Evolutionary conservation across 2,329 filamentous ascomycete genomes (phyloP).

Genomic region (Curvularia sp.): DNA sequence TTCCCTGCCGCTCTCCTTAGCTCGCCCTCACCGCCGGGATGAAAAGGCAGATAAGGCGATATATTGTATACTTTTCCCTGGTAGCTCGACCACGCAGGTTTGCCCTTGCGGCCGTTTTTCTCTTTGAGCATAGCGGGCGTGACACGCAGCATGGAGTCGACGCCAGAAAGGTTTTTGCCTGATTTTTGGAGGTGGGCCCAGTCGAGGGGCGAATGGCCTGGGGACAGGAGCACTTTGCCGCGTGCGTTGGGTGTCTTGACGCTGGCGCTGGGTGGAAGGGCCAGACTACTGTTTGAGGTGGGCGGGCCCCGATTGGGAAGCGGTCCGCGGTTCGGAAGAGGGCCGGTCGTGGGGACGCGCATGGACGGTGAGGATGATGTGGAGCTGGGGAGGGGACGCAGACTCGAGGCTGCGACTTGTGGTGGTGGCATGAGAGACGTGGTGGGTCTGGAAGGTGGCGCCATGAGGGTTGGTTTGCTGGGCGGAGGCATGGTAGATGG

Average conservation of each 20-base stretch:
- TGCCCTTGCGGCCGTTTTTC: conserved; percentile 82
- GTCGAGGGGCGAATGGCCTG: conserved; percentile 92
- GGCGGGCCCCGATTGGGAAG: conserved; percentile 52
- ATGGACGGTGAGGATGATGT: conserved; percentile 37
- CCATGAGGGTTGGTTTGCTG: conserved; percentile 37
- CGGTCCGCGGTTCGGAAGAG: conserved; percentile 56
- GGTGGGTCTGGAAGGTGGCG: conserved; percentile 44
- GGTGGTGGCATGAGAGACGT: conserved; percentile 47
- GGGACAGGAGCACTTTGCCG: conserved; percentile 79
- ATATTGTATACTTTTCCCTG: conserved; percentile 95
- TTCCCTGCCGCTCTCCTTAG: conserved; percentile 79
- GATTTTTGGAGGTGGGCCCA: conserved; percentile 88
- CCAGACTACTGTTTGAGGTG: conserved; percentile 52
- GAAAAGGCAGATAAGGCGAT: conserved; percentile 85
- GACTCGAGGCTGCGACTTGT: conserved; percentile 46
- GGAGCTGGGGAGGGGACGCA: conserved; percentile 40
- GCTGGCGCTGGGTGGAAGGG: conserved; percentile 38
- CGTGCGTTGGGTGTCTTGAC: conserved; percentile 53
- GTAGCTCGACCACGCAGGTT: conserved; percentile 88
- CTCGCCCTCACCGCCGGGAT: conserved; percentile 84
- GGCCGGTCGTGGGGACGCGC: conserved; percentile 56
- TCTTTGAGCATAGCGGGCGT: conserved; percentile 79
- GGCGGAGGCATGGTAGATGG: conserved; percentile 23
- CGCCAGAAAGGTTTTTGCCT: conserved; percentile 58
- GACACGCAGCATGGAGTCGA: conserved; percentile 70